Percentiles rank a stretch among this genome's conserved stretches.
phyloP scores from a whole-genome alignment of 2,329 filamentous ascomycete species.

The Escovopsis weberi region DNA sequence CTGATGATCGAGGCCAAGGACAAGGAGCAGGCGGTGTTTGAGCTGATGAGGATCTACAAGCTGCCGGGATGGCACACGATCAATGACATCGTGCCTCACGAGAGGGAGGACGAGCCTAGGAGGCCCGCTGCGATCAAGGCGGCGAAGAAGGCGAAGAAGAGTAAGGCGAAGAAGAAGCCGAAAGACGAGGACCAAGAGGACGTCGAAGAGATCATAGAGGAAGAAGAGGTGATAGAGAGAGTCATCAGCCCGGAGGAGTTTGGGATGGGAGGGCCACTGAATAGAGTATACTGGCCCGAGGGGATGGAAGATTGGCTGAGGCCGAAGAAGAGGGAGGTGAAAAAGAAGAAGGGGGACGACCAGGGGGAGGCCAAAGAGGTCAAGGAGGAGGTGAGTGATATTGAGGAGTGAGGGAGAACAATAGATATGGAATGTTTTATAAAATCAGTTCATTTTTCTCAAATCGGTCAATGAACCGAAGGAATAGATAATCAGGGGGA shows the following conservation, averaged over 20 bases:
- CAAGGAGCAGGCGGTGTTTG: conserved; percentile 92
- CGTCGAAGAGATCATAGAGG: conserved; percentile 20
- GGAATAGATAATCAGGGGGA: no score
- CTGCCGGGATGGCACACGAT: conserved; percentile 65
- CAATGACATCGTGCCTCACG: conserved; percentile 64
- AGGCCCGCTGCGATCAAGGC: conserved; percentile 24
- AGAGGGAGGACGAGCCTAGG: conserved; percentile 57
- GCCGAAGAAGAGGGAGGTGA: conserved; percentile 59
- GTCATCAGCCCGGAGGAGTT: conserved; percentile 52
- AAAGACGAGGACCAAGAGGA: conserved; percentile 14
- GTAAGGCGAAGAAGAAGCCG: conserved; percentile 17
- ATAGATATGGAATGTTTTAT: not conserved
- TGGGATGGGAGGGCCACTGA: conserved; percentile 72
- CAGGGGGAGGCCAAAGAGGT: no score
- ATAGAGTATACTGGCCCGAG: conserved; percentile 78
- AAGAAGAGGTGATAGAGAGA: conserved; percentile 22
- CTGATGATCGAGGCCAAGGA: conserved; percentile 99
- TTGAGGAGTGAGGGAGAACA: not conserved
- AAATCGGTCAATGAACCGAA: not conserved
- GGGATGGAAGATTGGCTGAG: conserved; percentile 84
- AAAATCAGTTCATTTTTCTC: not conserved
- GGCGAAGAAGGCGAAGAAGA: conserved; percentile 24
- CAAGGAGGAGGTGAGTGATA: not conserved
- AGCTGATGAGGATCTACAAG: conserved; percentile 78
- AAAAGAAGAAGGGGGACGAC: conserved; percentile 8